phyloP scores from a whole-genome alignment of 2,329 filamentous ascomycete genomes.

The Trichothecium roseum region DNA sequence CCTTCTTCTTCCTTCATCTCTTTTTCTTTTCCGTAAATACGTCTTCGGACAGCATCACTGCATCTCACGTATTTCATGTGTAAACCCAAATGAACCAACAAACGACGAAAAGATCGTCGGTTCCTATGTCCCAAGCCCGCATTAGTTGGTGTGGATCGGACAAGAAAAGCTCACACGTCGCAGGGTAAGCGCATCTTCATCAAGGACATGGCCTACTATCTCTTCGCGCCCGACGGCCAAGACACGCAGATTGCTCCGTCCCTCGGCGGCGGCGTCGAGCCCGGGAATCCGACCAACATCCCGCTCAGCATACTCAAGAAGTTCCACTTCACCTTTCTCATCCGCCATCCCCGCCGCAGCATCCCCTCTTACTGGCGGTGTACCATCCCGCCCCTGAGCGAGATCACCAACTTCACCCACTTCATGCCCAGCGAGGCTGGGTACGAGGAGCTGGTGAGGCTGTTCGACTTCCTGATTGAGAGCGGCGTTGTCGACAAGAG shows the following conservation, averaged over 20 bases:
- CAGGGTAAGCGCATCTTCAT: conserved; percentile 91
- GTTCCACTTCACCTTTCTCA: conserved; percentile 94
- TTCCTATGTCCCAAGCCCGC: too few species aligned
- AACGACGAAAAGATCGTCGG: too few species aligned
- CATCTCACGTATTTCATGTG: too few species aligned
- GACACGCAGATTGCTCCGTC: conserved; percentile 67
- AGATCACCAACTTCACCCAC: conserved; percentile 73
- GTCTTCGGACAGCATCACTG: too few species aligned
- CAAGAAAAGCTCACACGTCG: conserved; percentile 1
- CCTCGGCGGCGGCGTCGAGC: conserved; percentile 55
- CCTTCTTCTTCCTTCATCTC: too few species aligned
- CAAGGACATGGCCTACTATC: conserved; percentile 94
- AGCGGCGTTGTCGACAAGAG: conserved; percentile 61
- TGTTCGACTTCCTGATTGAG: conserved; percentile 75
- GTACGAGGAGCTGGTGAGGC: conserved; percentile 73
- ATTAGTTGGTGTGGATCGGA: not conserved
- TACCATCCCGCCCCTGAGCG: conserved; percentile 76
- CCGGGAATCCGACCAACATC: conserved; percentile 74
- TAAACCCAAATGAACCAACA: too few species aligned
- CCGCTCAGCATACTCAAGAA: conserved; percentile 62
- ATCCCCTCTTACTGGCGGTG: conserved; percentile 94
- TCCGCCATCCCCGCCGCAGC: conserved; percentile 84
- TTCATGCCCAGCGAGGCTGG: conserved; percentile 86
- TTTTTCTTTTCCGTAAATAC: too few species aligned
- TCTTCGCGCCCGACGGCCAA: conserved; percentile 64